Conservation (phyloP, 2,329 filamentous ascomycete genomes). For the Bipolaris bicolor region DNA sequence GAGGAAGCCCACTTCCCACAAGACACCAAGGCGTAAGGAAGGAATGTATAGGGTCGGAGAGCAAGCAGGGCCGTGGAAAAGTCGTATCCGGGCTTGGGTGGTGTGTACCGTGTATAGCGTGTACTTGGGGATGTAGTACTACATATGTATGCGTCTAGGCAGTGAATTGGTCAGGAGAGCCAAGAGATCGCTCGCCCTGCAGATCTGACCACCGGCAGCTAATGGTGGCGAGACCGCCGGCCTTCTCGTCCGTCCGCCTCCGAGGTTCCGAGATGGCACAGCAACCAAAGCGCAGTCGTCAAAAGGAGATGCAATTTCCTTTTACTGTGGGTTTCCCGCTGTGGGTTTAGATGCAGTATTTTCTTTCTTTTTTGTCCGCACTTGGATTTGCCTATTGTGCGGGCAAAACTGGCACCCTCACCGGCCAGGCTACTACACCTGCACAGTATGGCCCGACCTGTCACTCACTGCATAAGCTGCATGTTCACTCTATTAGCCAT, state of each 20-base stretch:
- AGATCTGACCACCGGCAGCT: constrained; percentile 28
- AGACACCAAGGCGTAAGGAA: constrained; percentile 10
- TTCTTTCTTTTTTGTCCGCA: not conserved
- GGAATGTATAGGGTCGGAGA: constrained; percentile 23
- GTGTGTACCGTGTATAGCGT: not conserved
- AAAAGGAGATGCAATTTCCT: constrained; percentile 22
- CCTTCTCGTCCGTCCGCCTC: constrained; percentile 19
- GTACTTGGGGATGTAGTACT: no score
- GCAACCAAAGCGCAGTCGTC: constrained; percentile 9
- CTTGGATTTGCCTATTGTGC: not conserved
- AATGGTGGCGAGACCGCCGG: constrained; percentile 29
- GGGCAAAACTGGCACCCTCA: no score
- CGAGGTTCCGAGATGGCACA: constrained; percentile 22
- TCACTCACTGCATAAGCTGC: not conserved
- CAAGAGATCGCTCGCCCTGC: constrained; percentile 19
- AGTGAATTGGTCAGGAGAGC: constrained; percentile 30
- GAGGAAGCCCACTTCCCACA: not conserved
- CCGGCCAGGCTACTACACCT: no score
- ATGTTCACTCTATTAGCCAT: not conserved
- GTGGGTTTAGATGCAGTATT: not conserved
- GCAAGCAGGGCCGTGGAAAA: not conserved
- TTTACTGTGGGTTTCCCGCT: constrained; percentile 3
- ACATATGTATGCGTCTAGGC: constrained; percentile 7
- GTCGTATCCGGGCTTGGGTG: not conserved
- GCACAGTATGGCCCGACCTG: no score